phyloP scores from a whole-genome alignment of 148 eudicot species.

The Fagopyrum esculentum region DNA sequence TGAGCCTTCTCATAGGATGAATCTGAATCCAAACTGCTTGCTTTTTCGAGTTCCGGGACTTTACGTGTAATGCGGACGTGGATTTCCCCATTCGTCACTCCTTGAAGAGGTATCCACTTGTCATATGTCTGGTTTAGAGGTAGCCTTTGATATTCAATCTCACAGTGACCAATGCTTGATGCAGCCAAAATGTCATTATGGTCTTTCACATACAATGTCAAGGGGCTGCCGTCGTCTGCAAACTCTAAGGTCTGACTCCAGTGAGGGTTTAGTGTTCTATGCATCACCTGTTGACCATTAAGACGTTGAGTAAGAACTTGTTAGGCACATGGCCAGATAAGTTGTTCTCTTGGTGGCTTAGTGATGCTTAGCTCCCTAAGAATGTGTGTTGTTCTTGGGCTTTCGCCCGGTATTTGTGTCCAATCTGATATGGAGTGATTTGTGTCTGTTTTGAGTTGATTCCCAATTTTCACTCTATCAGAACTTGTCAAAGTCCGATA shows the following conservation, averaged over 20 bases:
- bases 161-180: slow-evolving; percentile 75
- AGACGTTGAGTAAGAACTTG: background rate
- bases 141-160: slow-evolving; percentile 76
- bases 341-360: no score
- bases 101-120: slow-evolving; percentile 96
- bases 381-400: no score
- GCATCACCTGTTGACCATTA: slow-evolving; percentile 39
- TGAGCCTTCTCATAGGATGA: slow-evolving; percentile 47
- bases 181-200: slow-evolving; percentile 67
- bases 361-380: no score
- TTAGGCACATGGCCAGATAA: no score
- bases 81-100: slow-evolving; percentile 82
- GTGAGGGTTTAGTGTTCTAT: slow-evolving; percentile 64
- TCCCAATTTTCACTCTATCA: no score
- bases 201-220: slow-evolving; percentile 70
- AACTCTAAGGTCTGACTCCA: slow-evolving; percentile 97
- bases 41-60: slow-evolving; percentile 51
- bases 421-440: no score
- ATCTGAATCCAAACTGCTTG: slow-evolving; percentile 41
- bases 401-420: no score
- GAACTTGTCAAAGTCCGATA: no score
- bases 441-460: no score
- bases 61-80: slow-evolving; percentile 70
- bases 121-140: slow-evolving; percentile 66
- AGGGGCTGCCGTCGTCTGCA: slow-evolving; percentile 65